Conservation (phyloP, 2,329 filamentous ascomycete genomes). For the Ramichloridium luteum region DNA sequence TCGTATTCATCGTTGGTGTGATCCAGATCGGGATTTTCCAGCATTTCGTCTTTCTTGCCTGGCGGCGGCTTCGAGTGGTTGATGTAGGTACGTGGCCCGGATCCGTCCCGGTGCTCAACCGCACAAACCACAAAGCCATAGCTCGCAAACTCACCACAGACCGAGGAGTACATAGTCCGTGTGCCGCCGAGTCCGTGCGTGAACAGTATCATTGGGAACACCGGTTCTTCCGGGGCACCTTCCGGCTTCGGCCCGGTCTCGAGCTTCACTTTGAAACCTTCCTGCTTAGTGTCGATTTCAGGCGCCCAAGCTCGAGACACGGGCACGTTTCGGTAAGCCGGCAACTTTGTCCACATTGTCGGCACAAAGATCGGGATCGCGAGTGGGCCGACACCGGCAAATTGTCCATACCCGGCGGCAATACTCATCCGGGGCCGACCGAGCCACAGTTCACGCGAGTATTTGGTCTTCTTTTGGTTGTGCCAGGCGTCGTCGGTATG, state of each 20-base stretch:
- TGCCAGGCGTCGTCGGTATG: constrained; percentile 27
- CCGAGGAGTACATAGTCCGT: constrained; percentile 47
- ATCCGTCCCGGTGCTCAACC: constrained; percentile 54
- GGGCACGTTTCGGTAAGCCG: constrained; percentile 49
- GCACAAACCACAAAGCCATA: constrained; percentile 54
- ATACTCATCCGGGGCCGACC: constrained; percentile 44
- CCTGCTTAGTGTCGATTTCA: constrained; percentile 29
- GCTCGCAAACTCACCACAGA: constrained; percentile 55
- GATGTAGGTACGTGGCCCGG: constrained; percentile 48
- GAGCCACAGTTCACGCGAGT: constrained; percentile 49
- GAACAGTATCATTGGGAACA: constrained; percentile 52
- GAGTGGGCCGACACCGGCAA: constrained; percentile 40
- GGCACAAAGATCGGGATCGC: constrained; percentile 43
- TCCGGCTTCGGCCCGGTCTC: constrained; percentile 28
- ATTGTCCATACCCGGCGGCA: constrained; percentile 51
- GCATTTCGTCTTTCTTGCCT: constrained; percentile 24
- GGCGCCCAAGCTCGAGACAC: constrained; percentile 41
- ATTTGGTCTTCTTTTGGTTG: constrained; percentile 21
- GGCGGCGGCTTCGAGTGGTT: constrained; percentile 38
- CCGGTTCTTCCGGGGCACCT: constrained; percentile 29
- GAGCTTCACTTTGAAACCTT: constrained; percentile 31
- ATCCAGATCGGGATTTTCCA: constrained; percentile 16
- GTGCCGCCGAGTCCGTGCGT: constrained; percentile 55
- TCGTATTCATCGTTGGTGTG: constrained; percentile 14
- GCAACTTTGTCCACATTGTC: constrained; percentile 54